Conservation (phyloP, 352 stramenopile species). For the Globisporangium spiculum region DNA sequence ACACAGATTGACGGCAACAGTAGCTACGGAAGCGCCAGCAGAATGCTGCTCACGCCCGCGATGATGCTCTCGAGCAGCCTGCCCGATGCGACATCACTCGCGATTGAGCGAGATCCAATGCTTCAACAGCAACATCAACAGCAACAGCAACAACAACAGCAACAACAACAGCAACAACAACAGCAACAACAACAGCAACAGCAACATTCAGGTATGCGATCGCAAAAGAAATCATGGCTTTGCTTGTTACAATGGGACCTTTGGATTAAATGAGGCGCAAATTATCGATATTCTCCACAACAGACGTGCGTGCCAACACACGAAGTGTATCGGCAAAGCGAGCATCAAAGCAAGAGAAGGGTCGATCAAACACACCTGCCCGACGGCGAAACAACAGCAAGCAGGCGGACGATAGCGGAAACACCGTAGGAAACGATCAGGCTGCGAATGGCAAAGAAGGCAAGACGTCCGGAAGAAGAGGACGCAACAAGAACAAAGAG, state of each 20-base stretch:
- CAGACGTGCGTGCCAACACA: constrained; percentile 1
- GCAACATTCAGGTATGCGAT: background rate
- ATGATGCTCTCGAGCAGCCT: constrained; percentile 77
- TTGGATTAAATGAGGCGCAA: background rate
- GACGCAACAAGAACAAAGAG: constrained; percentile 40
- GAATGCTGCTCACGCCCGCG: constrained; percentile 57
- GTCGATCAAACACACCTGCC: constrained; percentile 39
- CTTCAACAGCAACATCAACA: constrained; percentile 7
- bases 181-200: constrained; percentile 5
- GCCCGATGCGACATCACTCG: constrained; percentile 34
- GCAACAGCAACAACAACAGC: constrained; percentile 1
- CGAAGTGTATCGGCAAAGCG: constrained; percentile 55
- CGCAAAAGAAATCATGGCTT: background rate
- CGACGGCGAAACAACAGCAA: constrained; percentile 42
- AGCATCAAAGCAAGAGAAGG: constrained; percentile 36
- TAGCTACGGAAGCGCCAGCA: constrained; percentile 28
- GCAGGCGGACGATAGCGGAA: constrained; percentile 1
- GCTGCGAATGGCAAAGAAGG: constrained; percentile 9
- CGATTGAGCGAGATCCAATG: constrained; percentile 4
- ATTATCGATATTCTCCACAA: background rate
- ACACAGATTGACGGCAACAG: constrained; percentile 11
- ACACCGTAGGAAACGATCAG: background rate
- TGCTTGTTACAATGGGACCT: background rate
- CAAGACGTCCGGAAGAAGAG: constrained; percentile 23
- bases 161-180: background rate